phyloP scores from a whole-genome alignment of 2,329 filamentous ascomycete species.

The Zarea fungicola region DNA sequence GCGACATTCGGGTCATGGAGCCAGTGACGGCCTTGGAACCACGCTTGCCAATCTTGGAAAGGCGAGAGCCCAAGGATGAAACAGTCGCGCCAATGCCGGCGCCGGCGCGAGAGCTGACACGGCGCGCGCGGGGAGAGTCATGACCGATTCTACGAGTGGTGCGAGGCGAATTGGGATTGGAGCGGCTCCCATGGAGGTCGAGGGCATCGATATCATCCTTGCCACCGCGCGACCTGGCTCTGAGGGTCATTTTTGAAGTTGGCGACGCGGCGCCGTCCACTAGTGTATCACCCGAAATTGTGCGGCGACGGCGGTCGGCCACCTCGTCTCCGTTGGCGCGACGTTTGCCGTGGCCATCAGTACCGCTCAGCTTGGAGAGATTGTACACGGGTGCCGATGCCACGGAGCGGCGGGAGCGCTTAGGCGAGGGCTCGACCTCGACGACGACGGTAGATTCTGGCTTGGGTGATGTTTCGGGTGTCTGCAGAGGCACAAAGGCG shows the following conservation, averaged over 20 bases:
- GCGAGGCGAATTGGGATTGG: conserved; percentile 30
- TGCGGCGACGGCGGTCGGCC: conserved; percentile 39
- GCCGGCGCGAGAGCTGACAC: conserved; percentile 36
- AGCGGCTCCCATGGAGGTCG: conserved; percentile 38
- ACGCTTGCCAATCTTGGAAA: conserved; percentile 56
- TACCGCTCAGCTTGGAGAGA: conserved; percentile 56
- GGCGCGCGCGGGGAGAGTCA: conserved; percentile 29
- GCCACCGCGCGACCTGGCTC: conserved; percentile 16
- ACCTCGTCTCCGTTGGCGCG: conserved; percentile 47
- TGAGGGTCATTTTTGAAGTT: conserved; percentile 14
- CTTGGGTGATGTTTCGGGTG: neutral
- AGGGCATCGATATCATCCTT: conserved; percentile 42
- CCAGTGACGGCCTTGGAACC: conserved; percentile 50
- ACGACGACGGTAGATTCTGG: conserved; percentile 10
- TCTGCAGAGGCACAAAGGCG: conserved; percentile 20
- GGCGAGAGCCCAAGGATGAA: conserved; percentile 41
- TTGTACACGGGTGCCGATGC: conserved; percentile 61
- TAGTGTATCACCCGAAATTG: conserved; percentile 38
- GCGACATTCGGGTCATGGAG: conserved; percentile 41
- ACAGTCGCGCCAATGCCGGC: conserved; percentile 32
- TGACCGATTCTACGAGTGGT: conserved; percentile 27
- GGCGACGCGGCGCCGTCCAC: conserved; percentile 22
- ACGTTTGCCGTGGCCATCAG: conserved; percentile 53
- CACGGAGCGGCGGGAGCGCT: conserved; percentile 50
- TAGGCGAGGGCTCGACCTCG: neutral